phyloP scores from a whole-genome alignment of 805 yeast genomes.

The Tetrapisispora iriomotensis region DNA sequence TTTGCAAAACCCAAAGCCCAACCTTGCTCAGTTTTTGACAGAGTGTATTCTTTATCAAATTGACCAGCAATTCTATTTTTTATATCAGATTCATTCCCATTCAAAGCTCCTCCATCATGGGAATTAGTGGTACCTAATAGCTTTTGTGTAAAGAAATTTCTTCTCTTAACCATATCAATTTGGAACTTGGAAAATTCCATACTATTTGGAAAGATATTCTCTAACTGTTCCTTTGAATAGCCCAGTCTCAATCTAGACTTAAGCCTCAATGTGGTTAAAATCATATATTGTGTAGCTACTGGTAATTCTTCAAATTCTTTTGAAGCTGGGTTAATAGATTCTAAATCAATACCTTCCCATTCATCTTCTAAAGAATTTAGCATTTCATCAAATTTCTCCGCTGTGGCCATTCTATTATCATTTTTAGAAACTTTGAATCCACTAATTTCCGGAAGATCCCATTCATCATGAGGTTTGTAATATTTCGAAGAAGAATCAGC shows the following conservation, averaged over 20 bases:
- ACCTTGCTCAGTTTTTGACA: conserved; percentile 70
- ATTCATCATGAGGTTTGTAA: conserved; percentile 52
- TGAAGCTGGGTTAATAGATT: conserved; percentile 75
- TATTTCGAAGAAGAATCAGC: background rate
- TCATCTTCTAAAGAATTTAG: conserved; percentile 42
- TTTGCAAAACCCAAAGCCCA: conserved; percentile 63
- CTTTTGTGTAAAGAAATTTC: conserved; percentile 83
- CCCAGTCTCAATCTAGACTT: conserved; percentile 93
- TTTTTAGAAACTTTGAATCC: conserved; percentile 41
- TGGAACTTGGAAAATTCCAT: conserved; percentile 90
- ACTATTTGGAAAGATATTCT: conserved; percentile 69
- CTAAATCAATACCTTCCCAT: conserved; percentile 60
- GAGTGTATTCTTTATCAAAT: conserved; percentile 60
- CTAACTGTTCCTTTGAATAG: conserved; percentile 79
- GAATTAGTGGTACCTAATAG: conserved; percentile 77
- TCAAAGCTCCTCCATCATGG: conserved; percentile 41
- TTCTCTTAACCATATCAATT: conserved; percentile 80
- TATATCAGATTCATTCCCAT: conserved; percentile 26
- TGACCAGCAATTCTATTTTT: conserved; percentile 68
- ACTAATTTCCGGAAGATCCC: conserved; percentile 66
- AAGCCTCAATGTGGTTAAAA: conserved; percentile 69
- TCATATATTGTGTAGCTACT: conserved; percentile 76
- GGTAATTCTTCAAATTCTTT: conserved; percentile 71
- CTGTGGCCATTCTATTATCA: conserved; percentile 69
- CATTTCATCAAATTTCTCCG: conserved; percentile 57